Evolutionary conservation across 2,329 filamentous ascomycete genomes (phyloP), one percentile per base, ranked within the genome.

Genomic region (Aspergillus glaucus): DNA sequence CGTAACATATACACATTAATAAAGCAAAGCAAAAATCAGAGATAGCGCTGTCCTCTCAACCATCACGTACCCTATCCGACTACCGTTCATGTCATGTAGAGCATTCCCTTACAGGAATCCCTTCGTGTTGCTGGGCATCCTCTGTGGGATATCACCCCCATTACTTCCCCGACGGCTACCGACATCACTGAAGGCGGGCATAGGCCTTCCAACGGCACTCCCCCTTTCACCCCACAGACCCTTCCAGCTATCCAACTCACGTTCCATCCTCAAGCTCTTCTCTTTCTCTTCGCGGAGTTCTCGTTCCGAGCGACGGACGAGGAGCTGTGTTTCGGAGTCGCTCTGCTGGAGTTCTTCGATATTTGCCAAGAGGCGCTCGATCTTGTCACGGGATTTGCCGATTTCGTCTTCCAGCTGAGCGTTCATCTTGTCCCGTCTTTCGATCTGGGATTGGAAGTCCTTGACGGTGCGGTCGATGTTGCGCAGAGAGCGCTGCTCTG

Each of bases 381-480:
- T 82, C 75, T 93, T 95, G 71, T 97, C 92, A 53, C 92, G 87
- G 62, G 89, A 84, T 55, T 92, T 87, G 57, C 78, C 76, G 49
- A 95, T 80, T 61, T 97, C 93, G 46, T 96, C 92, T 47, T 84
- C 79, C 15, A 95, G 77, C 63, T 93, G 85, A 4, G 77, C 64
- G 60, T 91, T 89, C 59, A 88, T 83, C 73, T 95, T 96, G 56
- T 97, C 92, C 59, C 90, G 88, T 59, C 93, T 88, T 43, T 95
- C 90, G 57, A 98, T 87, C 68, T 97, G 92, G 21, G 83, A 79
- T 69, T 96, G 88, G 21, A 97, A 80, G 68, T 97, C 93, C 69
- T 93, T 93, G 62, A 97, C 90, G 1, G 85, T 88, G 53, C 92
- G 89, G 72, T 97, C 93, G 22, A 96, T 86, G 64, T 94, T 95